Evolutionary conservation across 2,329 filamentous ascomycete genomes (phyloP).

Genomic region (Alternaria sp.): DNA sequence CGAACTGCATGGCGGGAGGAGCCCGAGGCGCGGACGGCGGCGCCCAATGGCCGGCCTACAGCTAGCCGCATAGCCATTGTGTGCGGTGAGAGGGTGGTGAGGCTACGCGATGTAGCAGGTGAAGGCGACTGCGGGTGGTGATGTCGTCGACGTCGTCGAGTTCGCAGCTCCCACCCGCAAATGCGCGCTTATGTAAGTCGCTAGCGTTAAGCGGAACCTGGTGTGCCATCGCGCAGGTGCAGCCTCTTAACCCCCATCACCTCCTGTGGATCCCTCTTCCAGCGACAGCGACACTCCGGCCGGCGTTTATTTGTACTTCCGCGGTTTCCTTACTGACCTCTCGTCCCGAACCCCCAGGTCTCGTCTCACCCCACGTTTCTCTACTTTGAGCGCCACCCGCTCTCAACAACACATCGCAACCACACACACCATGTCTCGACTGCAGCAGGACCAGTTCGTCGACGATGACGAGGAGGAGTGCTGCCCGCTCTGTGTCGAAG

Average conservation of each 20-base stretch:
- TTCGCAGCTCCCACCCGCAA: slow-evolving; percentile 17
- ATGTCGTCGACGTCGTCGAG: slow-evolving; percentile 34
- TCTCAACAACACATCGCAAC: slow-evolving; percentile 12
- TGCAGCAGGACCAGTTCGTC: slow-evolving; percentile 61
- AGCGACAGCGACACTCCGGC: slow-evolving; percentile 28
- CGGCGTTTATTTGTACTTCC: slow-evolving; percentile 40
- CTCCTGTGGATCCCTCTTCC: slow-evolving; percentile 30
- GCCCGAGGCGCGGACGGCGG: slow-evolving; percentile 45
- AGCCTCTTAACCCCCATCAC: slow-evolving; percentile 33
- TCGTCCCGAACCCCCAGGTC: not conserved
- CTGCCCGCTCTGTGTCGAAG: slow-evolving; percentile 97
- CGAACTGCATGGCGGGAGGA: slow-evolving; percentile 43
- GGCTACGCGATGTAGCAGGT: slow-evolving; percentile 35
- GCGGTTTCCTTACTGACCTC: slow-evolving; percentile 24
- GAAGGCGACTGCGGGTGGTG: slow-evolving; percentile 25
- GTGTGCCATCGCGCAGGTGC: slow-evolving; percentile 25
- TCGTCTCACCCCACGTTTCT: slow-evolving; percentile 12
- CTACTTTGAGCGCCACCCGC: slow-evolving; percentile 35
- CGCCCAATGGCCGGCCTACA: slow-evolving; percentile 48
- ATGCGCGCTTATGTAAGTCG: slow-evolving; percentile 20
- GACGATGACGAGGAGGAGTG: slow-evolving; percentile 60
- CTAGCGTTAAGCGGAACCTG: slow-evolving; percentile 18
- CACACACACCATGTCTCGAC: slow-evolving; percentile 53
- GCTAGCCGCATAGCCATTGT: slow-evolving; percentile 52
- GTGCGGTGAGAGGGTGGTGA: slow-evolving; percentile 21